Base-by-base conservation (phyloP, 2,329 filamentous ascomycete species). In the Fusarium concolor region DNA sequence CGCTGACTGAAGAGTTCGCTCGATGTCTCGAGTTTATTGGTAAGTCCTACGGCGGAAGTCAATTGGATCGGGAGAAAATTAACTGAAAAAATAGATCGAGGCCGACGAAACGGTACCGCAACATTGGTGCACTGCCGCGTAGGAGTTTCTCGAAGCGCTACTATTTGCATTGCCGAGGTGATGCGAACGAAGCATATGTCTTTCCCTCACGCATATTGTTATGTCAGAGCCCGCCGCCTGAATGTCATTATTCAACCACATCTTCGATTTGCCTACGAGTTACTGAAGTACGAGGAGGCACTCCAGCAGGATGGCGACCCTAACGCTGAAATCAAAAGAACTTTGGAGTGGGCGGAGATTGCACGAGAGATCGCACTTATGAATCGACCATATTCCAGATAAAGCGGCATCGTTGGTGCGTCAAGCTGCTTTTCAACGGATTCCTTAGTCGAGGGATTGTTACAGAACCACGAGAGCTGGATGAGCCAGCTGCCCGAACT, bases 161-260 rank as follows among this genome's bases (percentile, higher is more conserved):
- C 95, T 3, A 97, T 99, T 65, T 98, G 96, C 77, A 99, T 99
- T 74, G 96, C 96, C n/a, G 94, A 98, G 79, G 93, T 98, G 35
- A 99, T 99, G 96, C 89, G 90, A 35, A 85, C 90, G 26, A 80
- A 93, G 72, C 85, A 88, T 22, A 81, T 97, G 68, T 96, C 93
- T 1, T 95, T 98, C 73, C 94, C 96, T 14, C 87, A 92, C 56
- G 96, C 96, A 61, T 99, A 99, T 79, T 98, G 96, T 78, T 98
- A 95, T 78, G 96, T 99, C 37, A 90, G 96, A 31, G 96, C 96
- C 20, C 88, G 96, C 53, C 87, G 96, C 63, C 84, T 99, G 46
- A 99, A 99, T 76, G 96, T 99, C 52, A 99, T 99, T 68, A 98
- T 99, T 68, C 96, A 99, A 78, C 96, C 96, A 14, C 95, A 99